Conservation (phyloP, 164 flowering plant genomes). For the Platanus orientalis region DNA sequence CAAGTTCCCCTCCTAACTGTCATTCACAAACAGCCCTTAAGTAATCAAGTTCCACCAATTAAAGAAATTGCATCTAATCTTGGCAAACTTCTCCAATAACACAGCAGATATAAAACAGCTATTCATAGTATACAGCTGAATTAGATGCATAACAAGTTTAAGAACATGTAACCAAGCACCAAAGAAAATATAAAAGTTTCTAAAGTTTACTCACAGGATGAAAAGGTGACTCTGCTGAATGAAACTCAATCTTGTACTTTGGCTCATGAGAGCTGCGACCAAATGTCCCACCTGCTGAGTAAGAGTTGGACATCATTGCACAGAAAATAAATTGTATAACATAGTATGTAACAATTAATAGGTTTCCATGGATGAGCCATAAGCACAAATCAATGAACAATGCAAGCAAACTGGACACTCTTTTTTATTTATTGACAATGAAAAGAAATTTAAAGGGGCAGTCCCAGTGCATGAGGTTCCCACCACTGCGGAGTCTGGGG, state of each 20-base stretch:
- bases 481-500: no score
- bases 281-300: conserved; percentile 54
- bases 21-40: not conserved
- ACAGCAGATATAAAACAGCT: not conserved
- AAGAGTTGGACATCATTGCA: not conserved
- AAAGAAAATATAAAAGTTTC: not conserved
- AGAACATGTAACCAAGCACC: not conserved
- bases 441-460: no score
- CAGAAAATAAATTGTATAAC: not conserved
- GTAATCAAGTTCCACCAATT: not conserved
- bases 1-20: not conserved
- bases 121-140: not conserved
- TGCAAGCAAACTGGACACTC: no score
- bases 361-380: not conserved
- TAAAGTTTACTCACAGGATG: conserved; percentile 60
- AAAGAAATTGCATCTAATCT: not conserved
- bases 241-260: conserved; percentile 72
- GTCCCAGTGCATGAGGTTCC: no score
- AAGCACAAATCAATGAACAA: not conserved
- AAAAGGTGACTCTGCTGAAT: conserved; percentile 66
- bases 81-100: not conserved
- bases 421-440: not conserved
- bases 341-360: not conserved
- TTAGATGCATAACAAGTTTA: not conserved
- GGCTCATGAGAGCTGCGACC: conserved; percentile 78